Conservation (phyloP, 805 yeast species). For the Pichia paraexigua region DNA sequence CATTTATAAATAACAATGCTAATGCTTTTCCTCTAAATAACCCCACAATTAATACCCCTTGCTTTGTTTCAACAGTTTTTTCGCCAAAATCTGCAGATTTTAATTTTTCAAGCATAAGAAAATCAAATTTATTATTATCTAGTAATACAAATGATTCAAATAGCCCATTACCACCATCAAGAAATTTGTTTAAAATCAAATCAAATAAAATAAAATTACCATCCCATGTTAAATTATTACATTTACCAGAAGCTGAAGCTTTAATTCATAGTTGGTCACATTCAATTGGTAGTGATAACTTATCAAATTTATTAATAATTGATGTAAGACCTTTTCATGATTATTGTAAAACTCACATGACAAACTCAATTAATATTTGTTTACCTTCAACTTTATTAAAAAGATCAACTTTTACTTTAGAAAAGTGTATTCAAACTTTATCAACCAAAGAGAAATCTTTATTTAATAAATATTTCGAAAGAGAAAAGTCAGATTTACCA, state of each 20-base stretch:
- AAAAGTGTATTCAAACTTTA: constrained; percentile 53
- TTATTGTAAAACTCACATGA: constrained; percentile 49
- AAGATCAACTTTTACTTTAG: constrained; percentile 62
- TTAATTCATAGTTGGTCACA: constrained; percentile 14
- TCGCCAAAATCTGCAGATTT: constrained; percentile 3
- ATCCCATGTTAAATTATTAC: constrained; percentile 15
- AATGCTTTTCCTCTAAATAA: background rate
- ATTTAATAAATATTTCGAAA: constrained; percentile 31
- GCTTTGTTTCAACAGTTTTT: background rate
- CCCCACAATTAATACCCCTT: background rate
- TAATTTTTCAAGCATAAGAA: background rate
- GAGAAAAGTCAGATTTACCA: constrained; percentile 29
- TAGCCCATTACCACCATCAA: constrained; percentile 11
- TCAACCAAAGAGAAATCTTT: constrained; percentile 42
- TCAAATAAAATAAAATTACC: constrained; percentile 18
- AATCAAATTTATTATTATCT: background rate
- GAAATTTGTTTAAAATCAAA: constrained; percentile 17
- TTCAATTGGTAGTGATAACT: constrained; percentile 19
- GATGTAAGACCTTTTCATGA: constrained; percentile 82
- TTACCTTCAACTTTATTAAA: constrained; percentile 83
- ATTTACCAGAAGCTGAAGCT: constrained; percentile 13
- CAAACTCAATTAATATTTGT: constrained; percentile 64
- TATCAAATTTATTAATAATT: constrained; percentile 38
- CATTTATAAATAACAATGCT: background rate
- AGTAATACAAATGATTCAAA: constrained; percentile 6